phyloP scores from a whole-genome alignment of 352 stramenopile genomes.

The Phytophthora macrochlamydospora region DNA sequence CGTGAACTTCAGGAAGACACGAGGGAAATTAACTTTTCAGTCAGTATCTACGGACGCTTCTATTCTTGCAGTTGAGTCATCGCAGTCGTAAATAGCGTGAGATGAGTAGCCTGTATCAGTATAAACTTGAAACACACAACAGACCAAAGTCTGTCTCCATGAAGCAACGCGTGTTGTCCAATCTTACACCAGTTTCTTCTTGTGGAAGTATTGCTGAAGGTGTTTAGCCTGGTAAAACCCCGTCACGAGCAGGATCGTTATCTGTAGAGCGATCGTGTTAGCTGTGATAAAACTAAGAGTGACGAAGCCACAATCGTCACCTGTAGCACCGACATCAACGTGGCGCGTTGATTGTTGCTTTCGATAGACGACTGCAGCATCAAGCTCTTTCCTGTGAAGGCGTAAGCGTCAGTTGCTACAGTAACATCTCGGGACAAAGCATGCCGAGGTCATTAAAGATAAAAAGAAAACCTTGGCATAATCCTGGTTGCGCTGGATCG shows the following conservation, averaged over 20 bases:
- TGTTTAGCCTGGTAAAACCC: constrained; percentile 83
- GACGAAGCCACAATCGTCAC: constrained; percentile 17
- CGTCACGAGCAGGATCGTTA: constrained; percentile 66
- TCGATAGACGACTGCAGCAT: constrained; percentile 75
- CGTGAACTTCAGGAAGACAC: no score
- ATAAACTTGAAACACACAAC: no score
- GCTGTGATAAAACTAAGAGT: not conserved
- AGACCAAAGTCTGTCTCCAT: no score
- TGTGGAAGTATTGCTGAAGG: constrained; percentile 82
- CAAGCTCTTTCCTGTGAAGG: constrained; percentile 63
- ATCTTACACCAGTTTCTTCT: constrained; percentile 85
- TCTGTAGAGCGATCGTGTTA: constrained; percentile 34
- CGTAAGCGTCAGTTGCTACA: not conserved
- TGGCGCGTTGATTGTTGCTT: constrained; percentile 77
- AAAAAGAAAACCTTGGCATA: constrained; percentile 68
- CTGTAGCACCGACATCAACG: constrained; percentile 85
- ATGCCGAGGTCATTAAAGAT: no score
- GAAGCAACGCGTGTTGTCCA: not conserved
- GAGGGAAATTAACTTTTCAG: no score
- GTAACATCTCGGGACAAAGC: no score
- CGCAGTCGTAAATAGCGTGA: no score
- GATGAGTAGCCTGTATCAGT: no score
- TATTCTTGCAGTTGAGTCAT: no score
- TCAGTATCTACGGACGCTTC: no score
- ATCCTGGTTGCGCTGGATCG: constrained; percentile 85